Evolutionary conservation across 2,329 filamentous ascomycete genomes (phyloP).

Genomic region (Sclerotinia minor): DNA sequence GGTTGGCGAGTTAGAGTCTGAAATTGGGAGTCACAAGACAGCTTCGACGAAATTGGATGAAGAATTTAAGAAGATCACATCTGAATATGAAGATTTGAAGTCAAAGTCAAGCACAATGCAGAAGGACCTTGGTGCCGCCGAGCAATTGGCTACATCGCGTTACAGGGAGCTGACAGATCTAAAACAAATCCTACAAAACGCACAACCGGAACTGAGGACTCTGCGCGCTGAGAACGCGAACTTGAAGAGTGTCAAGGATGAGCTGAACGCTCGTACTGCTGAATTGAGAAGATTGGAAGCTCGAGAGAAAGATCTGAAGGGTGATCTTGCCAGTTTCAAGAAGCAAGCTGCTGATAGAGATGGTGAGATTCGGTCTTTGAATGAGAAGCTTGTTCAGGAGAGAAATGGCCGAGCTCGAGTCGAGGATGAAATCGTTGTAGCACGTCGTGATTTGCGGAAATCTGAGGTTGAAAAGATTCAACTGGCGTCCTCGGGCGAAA

Average conservation of each 20-base stretch:
- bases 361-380: slow-evolving; percentile 71
- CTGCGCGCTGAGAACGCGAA: slow-evolving; percentile 75
- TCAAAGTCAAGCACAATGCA: slow-evolving; percentile 68
- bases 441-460: slow-evolving; percentile 74
- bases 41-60: slow-evolving; percentile 37
- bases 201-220: slow-evolving; percentile 80
- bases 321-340: slow-evolving; percentile 70
- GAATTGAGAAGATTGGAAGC: slow-evolving; percentile 77
- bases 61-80: slow-evolving; percentile 45
- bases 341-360: slow-evolving; percentile 73
- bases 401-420: slow-evolving; percentile 68
- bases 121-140: slow-evolving; percentile 80
- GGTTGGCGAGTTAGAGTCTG: slow-evolving; percentile 68
- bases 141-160: slow-evolving; percentile 80
- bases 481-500: slow-evolving; percentile 70
- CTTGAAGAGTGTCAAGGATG: slow-evolving; percentile 73
- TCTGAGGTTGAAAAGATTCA: slow-evolving; percentile 80
- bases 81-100: slow-evolving; percentile 67
- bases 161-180: slow-evolving; percentile 87
- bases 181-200: slow-evolving; percentile 75
- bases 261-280: slow-evolving; percentile 60
- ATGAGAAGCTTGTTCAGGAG: slow-evolving; percentile 76
- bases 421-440: slow-evolving; percentile 75
- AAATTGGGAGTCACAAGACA: slow-evolving; percentile 52
- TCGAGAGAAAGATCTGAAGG: slow-evolving; percentile 76